Base-by-base conservation (phyloP, 768 basidiomycete species). In the Coprinellus micaceus region DNA sequence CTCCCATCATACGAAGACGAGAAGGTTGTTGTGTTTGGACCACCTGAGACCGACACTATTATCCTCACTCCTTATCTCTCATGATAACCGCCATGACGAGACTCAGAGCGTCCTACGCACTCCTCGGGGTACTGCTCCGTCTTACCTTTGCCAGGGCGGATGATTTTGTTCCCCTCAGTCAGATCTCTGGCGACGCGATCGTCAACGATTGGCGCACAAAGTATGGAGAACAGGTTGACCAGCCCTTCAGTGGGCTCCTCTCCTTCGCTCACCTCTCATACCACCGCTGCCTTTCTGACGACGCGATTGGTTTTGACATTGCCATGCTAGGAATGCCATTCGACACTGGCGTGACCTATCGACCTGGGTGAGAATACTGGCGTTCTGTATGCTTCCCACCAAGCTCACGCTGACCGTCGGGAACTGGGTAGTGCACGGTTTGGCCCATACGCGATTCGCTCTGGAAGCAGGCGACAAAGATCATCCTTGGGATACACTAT, bases 221-320 rank as follows among this genome's bases (percentile, higher is more conserved):
- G 68, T 94, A 91, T 61, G 90, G 89, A n/a, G 64, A 69, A 9
- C 86, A 89, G 60, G 75, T 78, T 19, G 91, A 94, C 70, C 82
- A 86, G 40, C 69, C 77, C 4, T 95, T 91, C 74, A 83, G 88
- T 5, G 93, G 94, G 0, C 87, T 91, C 28, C 76, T 89, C 15
- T 78, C 89, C 0, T 96, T 95, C 74, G 88, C 91, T 19, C 92
- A 92, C 64, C 73, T 91, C 13, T 85, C 89, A 1, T 92, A 91
- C 66, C 62, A 74, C 7, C 80, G 81, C 36, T 93, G 91, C 65
- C 74, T 93, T 37, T 84, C 89, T 58, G 76, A 86, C 59, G 74
- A 76, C 49, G 65, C 63, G 15, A 65, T 71, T 13, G 61, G 63
- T 2, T 88, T 88, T 63, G 89, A 94, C 68, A 83, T 95, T 52